phyloP scores from a whole-genome alignment of 768 basidiomycete genomes.

The Suillus tomentosus region DNA sequence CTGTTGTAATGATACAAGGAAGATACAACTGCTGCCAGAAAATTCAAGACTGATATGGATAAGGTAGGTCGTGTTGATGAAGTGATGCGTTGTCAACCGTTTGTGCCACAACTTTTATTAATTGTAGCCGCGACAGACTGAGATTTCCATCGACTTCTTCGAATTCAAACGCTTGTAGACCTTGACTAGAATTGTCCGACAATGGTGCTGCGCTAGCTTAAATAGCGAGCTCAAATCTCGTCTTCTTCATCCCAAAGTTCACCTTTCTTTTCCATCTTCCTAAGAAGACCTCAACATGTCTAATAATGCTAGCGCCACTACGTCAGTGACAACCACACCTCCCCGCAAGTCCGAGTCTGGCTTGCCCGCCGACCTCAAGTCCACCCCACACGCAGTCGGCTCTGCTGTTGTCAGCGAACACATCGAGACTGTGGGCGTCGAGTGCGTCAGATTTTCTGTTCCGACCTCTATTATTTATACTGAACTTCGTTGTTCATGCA shows the following conservation, averaged over 20 bases:
- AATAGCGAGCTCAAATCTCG: not conserved
- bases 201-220: not conserved
- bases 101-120: not conserved
- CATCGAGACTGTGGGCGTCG: not conserved
- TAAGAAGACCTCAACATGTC: not conserved
- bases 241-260: not conserved
- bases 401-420: not conserved
- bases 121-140: too few relatives aligned
- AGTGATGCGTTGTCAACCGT: not conserved
- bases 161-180: not conserved
- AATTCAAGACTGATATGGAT: too few relatives aligned
- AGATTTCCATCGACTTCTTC: not conserved
- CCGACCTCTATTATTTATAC: too few relatives aligned
- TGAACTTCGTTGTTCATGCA: not conserved
- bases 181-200: not conserved
- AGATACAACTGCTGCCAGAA: too few relatives aligned
- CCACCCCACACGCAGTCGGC: slow-evolving; percentile 5
- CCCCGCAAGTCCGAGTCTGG: not conserved
- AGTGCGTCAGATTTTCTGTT: not conserved
- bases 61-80: not conserved
- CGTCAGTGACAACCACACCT: not conserved
- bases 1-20: too few relatives aligned
- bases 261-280: not conserved
- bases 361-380: not conserved
- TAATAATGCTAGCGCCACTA: not conserved